phyloP scores from a whole-genome alignment of 2,329 filamentous ascomycete species.

The Fusarium verrucosum region DNA sequence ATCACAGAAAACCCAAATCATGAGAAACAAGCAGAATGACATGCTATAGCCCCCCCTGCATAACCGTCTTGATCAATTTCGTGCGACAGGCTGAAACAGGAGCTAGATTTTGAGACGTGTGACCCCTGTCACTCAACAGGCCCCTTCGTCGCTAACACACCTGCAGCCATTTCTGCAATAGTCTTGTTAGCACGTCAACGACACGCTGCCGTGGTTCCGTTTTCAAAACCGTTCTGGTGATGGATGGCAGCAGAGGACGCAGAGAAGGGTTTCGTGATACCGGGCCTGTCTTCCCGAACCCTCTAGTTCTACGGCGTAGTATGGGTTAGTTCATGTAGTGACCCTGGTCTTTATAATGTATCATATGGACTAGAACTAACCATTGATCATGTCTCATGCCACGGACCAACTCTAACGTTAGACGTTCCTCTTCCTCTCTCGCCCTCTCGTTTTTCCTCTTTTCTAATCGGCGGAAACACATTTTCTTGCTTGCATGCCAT shows the following conservation, averaged over 20 bases:
- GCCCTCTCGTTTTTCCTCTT: conserved; percentile 28
- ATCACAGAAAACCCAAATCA: conserved; percentile 12
- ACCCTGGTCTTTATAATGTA: conserved; percentile 17
- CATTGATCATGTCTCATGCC: conserved; percentile 34
- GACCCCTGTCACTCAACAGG: conserved; percentile 13
- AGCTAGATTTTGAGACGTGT: conserved; percentile 25
- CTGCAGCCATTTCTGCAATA: conserved; percentile 12
- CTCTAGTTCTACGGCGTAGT: conserved; percentile 10
- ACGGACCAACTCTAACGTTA: conserved; percentile 7
- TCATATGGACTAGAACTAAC: conserved; percentile 30
- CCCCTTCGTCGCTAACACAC: conserved; percentile 20
- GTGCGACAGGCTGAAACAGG: conserved; percentile 38
- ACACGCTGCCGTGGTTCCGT: conserved; percentile 7
- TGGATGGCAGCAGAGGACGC: background rate
- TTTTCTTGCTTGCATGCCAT: conserved; percentile 15
- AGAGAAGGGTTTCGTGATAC: background rate
- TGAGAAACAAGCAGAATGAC: background rate
- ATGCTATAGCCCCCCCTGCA: conserved; percentile 25
- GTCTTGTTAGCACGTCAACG: conserved; percentile 19
- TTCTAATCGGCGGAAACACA: conserved; percentile 19
- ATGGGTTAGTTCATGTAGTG: background rate
- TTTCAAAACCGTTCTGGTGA: conserved; percentile 18
- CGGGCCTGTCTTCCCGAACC: conserved; percentile 10
- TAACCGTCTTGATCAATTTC: conserved; percentile 21
- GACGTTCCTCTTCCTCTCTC: conserved; percentile 17